Evolutionary conservation across 768 basidiomycete genomes (phyloP).

Genomic region (Paxillus ammoniavirescens): DNA sequence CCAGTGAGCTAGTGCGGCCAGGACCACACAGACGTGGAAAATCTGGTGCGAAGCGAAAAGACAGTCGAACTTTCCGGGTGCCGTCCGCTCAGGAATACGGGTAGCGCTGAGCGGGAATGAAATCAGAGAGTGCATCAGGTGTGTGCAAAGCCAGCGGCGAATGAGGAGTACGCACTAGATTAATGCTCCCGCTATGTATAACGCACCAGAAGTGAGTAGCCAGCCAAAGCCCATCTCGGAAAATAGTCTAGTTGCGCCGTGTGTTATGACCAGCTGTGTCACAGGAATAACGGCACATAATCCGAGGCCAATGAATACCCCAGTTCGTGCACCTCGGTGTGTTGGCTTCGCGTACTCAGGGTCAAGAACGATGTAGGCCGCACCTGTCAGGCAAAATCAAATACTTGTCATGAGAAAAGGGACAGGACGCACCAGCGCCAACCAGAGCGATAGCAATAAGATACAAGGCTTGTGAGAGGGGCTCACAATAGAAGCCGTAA

Average conservation of each 20-base stretch:
- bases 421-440: constrained; percentile 53
- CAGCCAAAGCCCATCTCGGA: constrained; percentile 69
- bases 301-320: constrained; percentile 78
- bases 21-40: constrained; percentile 79
- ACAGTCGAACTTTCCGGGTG: constrained; percentile 78
- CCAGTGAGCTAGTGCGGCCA: constrained; percentile 71
- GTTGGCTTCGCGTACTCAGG: constrained; percentile 76
- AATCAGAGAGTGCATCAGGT: constrained; percentile 22
- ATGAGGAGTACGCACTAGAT: constrained; percentile 65
- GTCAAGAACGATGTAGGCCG: constrained; percentile 73
- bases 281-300: constrained; percentile 68
- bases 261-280: constrained; percentile 55
- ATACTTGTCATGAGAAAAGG: neutral
- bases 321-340: constrained; percentile 73
- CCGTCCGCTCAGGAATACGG: constrained; percentile 73
- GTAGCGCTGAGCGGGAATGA: constrained; percentile 64
- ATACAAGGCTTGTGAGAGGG: constrained; percentile 52
- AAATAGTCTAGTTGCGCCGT: constrained; percentile 55
- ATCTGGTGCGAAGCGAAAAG: constrained; percentile 86
- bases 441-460: constrained; percentile 48
- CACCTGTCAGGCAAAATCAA: constrained; percentile 38
- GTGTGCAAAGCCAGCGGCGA: constrained; percentile 23
- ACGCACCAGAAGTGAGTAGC: constrained; percentile 63
- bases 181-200: constrained; percentile 79
- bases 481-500: constrained; percentile 75